phyloP scores from a whole-genome alignment of 1,284 basidiomycete genomes.

The Kalmanozyma brasiliensis region DNA sequence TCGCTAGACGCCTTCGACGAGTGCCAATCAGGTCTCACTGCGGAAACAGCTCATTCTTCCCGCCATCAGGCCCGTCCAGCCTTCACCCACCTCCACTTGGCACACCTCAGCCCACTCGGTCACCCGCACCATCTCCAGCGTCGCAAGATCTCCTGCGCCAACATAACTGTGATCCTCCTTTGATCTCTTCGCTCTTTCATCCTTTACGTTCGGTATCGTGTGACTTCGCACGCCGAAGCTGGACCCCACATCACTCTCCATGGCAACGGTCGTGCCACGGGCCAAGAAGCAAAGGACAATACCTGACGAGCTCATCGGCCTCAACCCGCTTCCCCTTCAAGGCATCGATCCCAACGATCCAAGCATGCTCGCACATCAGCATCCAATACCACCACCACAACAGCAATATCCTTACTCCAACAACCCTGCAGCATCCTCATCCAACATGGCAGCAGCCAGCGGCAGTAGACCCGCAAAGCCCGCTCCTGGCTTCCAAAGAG shows the following conservation, averaged over 20 bases:
- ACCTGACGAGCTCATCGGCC: constrained; percentile 33
- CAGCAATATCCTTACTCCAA: constrained; percentile 20
- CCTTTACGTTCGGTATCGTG: constrained; percentile 1
- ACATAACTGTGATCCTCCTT: too few relatives aligned
- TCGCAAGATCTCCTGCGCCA: not conserved
- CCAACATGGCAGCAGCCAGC: constrained; percentile 35
- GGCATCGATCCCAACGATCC: constrained; percentile 13
- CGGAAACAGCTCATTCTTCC: not conserved
- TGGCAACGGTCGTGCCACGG: constrained; percentile 52
- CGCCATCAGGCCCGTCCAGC: not conserved
- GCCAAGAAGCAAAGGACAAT: constrained; percentile 54
- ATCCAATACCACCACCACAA: constrained; percentile 27
- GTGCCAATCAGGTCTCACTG: not conserved
- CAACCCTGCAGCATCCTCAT: constrained; percentile 5
- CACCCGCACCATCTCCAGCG: not conserved
- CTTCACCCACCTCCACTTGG: constrained; percentile 31
- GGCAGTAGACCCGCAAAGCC: constrained; percentile 30
- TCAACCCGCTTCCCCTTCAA: constrained; percentile 28
- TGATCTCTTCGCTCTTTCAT: not conserved
- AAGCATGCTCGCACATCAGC: constrained; percentile 48
- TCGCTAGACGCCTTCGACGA: too few relatives aligned
- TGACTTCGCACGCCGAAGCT: not conserved
- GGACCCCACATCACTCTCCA: constrained; percentile 6
- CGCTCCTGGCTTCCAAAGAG: constrained; percentile 42
- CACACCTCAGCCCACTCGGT: not conserved